These are phyloP conservation scores for Clausena lansium DNA, from an alignment of 345 rosid species.

Conservation along the genomic window DNA sequence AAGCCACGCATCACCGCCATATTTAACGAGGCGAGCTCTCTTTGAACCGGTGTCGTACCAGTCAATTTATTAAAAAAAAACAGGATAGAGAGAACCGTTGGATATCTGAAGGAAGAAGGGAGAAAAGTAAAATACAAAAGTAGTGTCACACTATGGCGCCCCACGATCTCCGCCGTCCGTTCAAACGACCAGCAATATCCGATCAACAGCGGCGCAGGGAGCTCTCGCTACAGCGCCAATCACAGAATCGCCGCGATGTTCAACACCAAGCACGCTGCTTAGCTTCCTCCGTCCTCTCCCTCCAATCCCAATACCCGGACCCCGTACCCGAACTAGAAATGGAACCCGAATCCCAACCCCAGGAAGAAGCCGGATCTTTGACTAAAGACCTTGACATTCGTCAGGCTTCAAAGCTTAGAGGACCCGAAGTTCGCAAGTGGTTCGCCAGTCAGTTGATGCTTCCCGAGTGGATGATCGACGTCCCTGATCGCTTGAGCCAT, in stretches of 20 bases:
- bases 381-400: conserved; percentile 55
- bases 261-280: conserved; percentile 83
- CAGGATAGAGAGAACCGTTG: background rate
- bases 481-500: conserved; percentile 62
- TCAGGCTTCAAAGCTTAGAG: conserved; percentile 69
- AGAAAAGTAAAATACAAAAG: background rate
- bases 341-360: conserved; percentile 28
- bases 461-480: conserved; percentile 97
- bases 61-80: too few relatives aligned
- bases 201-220: conserved; percentile 90
- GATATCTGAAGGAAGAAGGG: background rate
- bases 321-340: conserved; percentile 35
- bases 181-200: conserved; percentile 75
- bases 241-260: conserved; percentile 75
- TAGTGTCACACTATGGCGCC: conserved; percentile 49
- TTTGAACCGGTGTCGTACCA: background rate
- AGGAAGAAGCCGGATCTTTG: conserved; percentile 26
- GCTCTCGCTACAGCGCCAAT: conserved; percentile 72
- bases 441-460: conserved; percentile 90
- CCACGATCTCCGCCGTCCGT: conserved; percentile 80
- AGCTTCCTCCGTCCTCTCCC: conserved; percentile 69
- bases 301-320: conserved; percentile 40
- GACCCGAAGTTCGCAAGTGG: conserved; percentile 75
- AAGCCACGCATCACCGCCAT: too few relatives aligned
- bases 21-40: background rate